Base-by-base conservation (phyloP, 176 grass and related monocot species). In the Eleusine indica region DNA sequence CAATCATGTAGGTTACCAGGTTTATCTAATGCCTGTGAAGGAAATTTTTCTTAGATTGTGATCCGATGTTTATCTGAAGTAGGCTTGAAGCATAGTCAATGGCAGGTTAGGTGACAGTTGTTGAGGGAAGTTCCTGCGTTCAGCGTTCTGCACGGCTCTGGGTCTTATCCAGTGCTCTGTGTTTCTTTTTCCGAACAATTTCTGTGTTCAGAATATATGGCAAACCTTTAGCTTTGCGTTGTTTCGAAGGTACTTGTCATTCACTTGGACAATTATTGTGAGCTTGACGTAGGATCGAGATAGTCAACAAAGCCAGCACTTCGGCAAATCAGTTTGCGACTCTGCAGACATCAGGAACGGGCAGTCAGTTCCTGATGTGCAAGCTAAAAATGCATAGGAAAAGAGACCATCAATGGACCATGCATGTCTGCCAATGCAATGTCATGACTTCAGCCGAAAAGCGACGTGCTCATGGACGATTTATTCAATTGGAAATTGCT, bases 111-210 rank as follows among this genome's bases (percentile, higher is more conserved):
- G 75, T 78, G 39, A 61, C 75, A 15, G 58, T 60, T 74, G 70
- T 28, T 75, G 53, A 52, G 46, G 40, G 21, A 37, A 13, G 82
- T 21, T 68, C 6, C 4, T 51, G 21, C 25, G 6, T 3, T 21
- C 52, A 69, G 21, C 25, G 5, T 3, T 21, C 52, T 70, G 32
- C 77, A 46, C 85, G 25, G 12, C 25, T 63, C 63, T 71, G 76
- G 54, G 65, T 81, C 53, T 81, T 85, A 85, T 86, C 83, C 72
- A 77, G 68, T 89, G 70, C 19, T 54, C 16, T 54, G 15, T 17
- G 52, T 57, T 15, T 53, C 17, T 52, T 53, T 53, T 3, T 1
- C 51, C 51, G 2, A 53, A 53, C 51, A 53, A 53, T 53, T 17
- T 53, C 14, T 53, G 15, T 53, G 14, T 56, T 76, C 18, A 64